These are phyloP conservation scores for Jamesozyma jinghongensis DNA, from an alignment of 805 yeast genomes.

Conservation along the genomic window DNA sequence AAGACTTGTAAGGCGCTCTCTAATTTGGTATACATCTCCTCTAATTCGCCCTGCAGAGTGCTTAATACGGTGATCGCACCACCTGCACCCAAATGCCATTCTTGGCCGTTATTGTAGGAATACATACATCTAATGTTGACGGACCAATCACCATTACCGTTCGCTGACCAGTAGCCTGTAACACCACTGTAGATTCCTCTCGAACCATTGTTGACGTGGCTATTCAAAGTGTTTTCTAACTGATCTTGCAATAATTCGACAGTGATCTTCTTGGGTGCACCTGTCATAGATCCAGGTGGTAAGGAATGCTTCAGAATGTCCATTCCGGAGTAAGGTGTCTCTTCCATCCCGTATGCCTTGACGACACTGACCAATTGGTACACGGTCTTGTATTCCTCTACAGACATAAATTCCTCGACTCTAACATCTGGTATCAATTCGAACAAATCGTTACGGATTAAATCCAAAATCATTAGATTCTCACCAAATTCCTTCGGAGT, in stretches of 20 bases:
- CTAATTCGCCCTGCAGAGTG: slow-evolving; percentile 77
- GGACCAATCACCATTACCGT: slow-evolving; percentile 90
- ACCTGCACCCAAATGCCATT: slow-evolving; percentile 94
- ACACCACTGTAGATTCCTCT: slow-evolving; percentile 93
- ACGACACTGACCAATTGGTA: slow-evolving; percentile 89
- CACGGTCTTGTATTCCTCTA: slow-evolving; percentile 87
- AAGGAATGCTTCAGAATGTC: slow-evolving; percentile 70
- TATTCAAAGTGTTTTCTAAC: slow-evolving; percentile 29
- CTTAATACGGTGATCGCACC: slow-evolving; percentile 94
- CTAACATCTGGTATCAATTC: slow-evolving; percentile 54
- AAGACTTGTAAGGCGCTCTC: slow-evolving; percentile 75
- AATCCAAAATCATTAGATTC: slow-evolving; percentile 91
- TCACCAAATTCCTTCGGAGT: slow-evolving; percentile 94
- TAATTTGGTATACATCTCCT: slow-evolving; percentile 77
- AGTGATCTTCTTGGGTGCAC: slow-evolving; percentile 93
- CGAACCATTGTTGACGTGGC: slow-evolving; percentile 19
- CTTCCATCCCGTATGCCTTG: slow-evolving; percentile 39
- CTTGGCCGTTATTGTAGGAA: slow-evolving; percentile 40
- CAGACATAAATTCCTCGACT: slow-evolving; percentile 75
- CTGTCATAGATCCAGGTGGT: slow-evolving; percentile 99
- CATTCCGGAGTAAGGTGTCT: slow-evolving; percentile 46
- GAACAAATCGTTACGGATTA: slow-evolving; percentile 84
- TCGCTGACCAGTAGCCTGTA: slow-evolving; percentile 87
- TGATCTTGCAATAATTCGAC: slow-evolving; percentile 63
- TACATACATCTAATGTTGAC: slow-evolving; percentile 83